Evolutionary conservation across 1,139 yeast species (phyloP).

Genomic region (Suhomyces anneliseae): DNA sequence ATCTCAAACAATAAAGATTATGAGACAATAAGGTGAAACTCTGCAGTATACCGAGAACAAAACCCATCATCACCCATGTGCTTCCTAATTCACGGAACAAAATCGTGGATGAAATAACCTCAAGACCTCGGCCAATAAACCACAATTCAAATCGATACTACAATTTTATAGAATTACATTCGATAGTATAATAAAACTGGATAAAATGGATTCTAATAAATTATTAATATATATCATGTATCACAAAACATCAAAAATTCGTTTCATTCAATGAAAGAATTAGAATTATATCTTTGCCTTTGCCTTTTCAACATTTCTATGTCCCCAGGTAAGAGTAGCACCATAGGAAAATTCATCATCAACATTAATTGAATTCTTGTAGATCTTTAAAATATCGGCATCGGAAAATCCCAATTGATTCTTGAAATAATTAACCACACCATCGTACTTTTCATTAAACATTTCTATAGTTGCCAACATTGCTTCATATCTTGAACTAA

Average conservation of each 20-base stretch:
- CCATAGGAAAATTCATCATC: slow-evolving; percentile 21
- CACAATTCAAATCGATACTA: no score
- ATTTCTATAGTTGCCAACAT: slow-evolving; percentile 64
- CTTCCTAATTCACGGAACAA: no score
- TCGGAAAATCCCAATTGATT: slow-evolving; percentile 46
- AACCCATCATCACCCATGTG: no score
- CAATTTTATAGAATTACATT: not conserved
- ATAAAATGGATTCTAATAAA: no score
- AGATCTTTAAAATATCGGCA: slow-evolving; percentile 52
- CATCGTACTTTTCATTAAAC: slow-evolving; percentile 54
- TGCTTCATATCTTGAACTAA: slow-evolving; percentile 69
- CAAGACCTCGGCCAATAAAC: no score
- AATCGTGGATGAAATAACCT: no score
- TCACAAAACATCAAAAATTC: not conserved
- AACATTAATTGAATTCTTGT: slow-evolving; percentile 41
- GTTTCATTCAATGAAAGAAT: not conserved
- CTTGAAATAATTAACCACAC: slow-evolving; percentile 52
- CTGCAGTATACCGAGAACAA: no score
- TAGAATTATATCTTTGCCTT: slow-evolving; percentile 11
- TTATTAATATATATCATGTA: no score
- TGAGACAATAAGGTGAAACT: no score
- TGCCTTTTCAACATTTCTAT: slow-evolving; percentile 18
- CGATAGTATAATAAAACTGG: not conserved
- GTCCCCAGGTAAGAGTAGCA: slow-evolving; percentile 27
- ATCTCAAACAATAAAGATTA: no score